Evolutionary conservation across 2,329 filamentous ascomycete species (phyloP).

Genomic region (Endothia cerciana): DNA sequence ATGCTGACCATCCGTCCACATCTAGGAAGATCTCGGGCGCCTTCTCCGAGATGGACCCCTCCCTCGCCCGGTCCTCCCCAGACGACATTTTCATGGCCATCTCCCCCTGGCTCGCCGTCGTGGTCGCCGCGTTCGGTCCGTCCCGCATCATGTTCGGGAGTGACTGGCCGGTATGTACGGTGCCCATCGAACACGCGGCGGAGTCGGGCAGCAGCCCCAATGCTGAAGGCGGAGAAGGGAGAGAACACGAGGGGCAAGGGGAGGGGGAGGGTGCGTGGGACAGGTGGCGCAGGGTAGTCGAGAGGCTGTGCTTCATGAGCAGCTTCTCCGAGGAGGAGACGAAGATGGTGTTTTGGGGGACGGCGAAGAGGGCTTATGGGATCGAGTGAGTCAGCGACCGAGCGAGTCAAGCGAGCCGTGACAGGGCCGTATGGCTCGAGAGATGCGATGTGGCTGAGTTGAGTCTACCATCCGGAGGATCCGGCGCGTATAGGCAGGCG

Average conservation of each 20-base stretch:
- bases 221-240: no score
- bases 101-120: constrained; percentile 71
- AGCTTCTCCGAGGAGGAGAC: constrained; percentile 63
- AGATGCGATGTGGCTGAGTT: no score
- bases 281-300: constrained; percentile 75
- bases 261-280: constrained; percentile 66
- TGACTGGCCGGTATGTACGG: constrained; percentile 91
- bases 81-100: constrained; percentile 66
- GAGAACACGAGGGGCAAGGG: no score
- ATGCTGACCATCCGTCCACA: neutral
- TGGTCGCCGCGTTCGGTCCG: constrained; percentile 74
- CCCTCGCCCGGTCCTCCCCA: constrained; percentile 51
- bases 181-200: constrained; percentile 49
- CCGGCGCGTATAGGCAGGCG: no score
- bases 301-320: constrained; percentile 66
- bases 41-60: constrained; percentile 75
- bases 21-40: constrained; percentile 52
- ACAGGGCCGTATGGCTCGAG: neutral
- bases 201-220: no score
- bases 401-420: neutral
- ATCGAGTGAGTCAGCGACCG: neutral
- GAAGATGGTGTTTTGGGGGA: constrained; percentile 72
- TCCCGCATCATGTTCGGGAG: constrained; percentile 84
- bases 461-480: no score
- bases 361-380: constrained; percentile 73